Evolutionary conservation across 2,329 filamentous ascomycete genomes (phyloP), one percentile per base, ranked within the genome.

Genomic region (Verticillium nubilum): DNA sequence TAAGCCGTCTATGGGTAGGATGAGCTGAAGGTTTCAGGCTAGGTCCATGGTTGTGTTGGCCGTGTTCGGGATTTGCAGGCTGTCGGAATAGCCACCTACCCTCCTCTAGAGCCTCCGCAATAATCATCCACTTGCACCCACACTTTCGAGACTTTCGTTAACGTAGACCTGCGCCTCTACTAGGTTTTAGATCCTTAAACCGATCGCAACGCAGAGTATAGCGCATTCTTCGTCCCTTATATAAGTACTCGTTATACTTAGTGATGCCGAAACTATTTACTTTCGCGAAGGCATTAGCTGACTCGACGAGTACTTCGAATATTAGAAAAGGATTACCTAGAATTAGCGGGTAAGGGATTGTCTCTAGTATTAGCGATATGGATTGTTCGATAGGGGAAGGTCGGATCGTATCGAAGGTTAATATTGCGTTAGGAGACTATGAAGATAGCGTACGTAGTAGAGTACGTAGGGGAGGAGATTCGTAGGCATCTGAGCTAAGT

Each of bases 101-200:
- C 15, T 60, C 54, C 27, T 64, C 52, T 52, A 60, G 23, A 1
- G 62, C 28, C 28, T 64, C 56, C 2, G 59, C 61, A 60, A 61
- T 57, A 19, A 62, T 35, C 29, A 23, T 61, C 59, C 61, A 64
- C 52, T 58, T 42, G 28, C 56, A 64, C 3, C 57, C 60, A 59
- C 56, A 64, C 54, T 64, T 62, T 42, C 56, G 56, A 50, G 61
- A 59, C 53, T 53, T 62, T 37, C 52, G 47, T 54, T 55, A 17
- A n/a, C 55, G 58, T 33, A 61, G 57, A 54, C 59, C 58, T 47
- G 55, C 15, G 13, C 56, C 27, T 42, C 37, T 19, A 35, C 19
- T 29, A 5, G 54, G 52, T 17, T 35, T 12, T 58, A 55, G 55
- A 54, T 59, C 29, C 13, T 58, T 56, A 54, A 47, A 64, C 52